Percentiles rank a stretch among this genome's conserved stretches.
phyloP scores from a whole-genome alignment of 2,329 filamentous ascomycete species.

The Metarhizium brunneum region DNA sequence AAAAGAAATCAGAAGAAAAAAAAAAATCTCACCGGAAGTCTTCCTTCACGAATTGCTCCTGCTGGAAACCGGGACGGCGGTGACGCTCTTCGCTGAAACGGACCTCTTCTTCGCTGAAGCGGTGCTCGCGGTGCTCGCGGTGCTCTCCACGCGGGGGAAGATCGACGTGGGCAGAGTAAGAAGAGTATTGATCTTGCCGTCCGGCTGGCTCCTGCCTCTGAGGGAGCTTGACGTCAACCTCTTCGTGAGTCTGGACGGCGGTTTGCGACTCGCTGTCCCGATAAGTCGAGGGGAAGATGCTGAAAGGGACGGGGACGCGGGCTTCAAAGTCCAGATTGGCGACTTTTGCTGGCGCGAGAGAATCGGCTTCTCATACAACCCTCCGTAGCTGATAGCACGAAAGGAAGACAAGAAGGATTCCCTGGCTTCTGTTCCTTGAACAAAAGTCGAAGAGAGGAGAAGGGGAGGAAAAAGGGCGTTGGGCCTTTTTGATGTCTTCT shows the following conservation, averaged over 20 bases:
- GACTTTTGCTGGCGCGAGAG: conserved; percentile 61
- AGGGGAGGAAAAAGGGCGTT: conserved; percentile 21
- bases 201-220: conserved; percentile 65
- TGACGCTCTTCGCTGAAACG: conserved; percentile 67
- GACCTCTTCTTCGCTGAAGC: conserved; percentile 75
- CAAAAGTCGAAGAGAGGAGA: conserved; percentile 37
- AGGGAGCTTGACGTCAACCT: conserved; percentile 73
- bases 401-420: conserved; percentile 61
- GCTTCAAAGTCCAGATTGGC: conserved; percentile 99
- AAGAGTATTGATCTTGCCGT: conserved; percentile 95
- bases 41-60: conserved; percentile 40
- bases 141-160: conserved; percentile 47
- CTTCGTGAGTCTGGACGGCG: conserved; percentile 63
- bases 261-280: conserved; percentile 46
- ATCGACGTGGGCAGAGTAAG: conserved; percentile 52
- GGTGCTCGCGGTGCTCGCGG: conserved; percentile 32
- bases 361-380: conserved; percentile 53
- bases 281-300: conserved; percentile 99
- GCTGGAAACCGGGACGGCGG: conserved; percentile 59
- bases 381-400: conserved; percentile 50
- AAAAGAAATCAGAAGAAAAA: conserved; percentile 6
- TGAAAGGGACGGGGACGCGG: conserved; percentile 98
- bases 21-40: conserved; percentile 41
- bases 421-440: conserved; percentile 54
- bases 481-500: conserved; percentile 25